phyloP scores from a whole-genome alignment of 805 yeast species.

The Candida chauliodis region DNA sequence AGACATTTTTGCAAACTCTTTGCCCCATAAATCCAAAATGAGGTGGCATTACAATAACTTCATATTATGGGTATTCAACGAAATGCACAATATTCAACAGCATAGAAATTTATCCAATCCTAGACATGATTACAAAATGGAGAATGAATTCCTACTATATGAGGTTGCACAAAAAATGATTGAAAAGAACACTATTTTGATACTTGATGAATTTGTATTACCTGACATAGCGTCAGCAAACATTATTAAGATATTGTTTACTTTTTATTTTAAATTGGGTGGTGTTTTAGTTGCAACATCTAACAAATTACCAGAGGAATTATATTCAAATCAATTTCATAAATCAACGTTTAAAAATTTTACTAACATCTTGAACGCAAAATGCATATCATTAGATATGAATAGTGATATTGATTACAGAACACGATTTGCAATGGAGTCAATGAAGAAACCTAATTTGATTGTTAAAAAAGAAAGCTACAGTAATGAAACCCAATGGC shows the following conservation, averaged over 20 bases:
- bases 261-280: slow-evolving; percentile 67
- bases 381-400: slow-evolving; percentile 66
- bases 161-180: slow-evolving; percentile 68
- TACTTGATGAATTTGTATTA: slow-evolving; percentile 72
- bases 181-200: slow-evolving; percentile 50
- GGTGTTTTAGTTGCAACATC: slow-evolving; percentile 76
- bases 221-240: slow-evolving; percentile 77
- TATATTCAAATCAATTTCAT: slow-evolving; percentile 63
- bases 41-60: slow-evolving; percentile 72
- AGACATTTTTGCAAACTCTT: slow-evolving; percentile 64
- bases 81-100: slow-evolving; percentile 54
- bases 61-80: slow-evolving; percentile 63
- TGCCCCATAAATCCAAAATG: slow-evolving; percentile 61
- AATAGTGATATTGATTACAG: slow-evolving; percentile 57
- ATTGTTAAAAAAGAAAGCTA: slow-evolving; percentile 22
- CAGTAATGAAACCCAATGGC: slow-evolving; percentile 32
- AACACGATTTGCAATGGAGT: slow-evolving; percentile 18
- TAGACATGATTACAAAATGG: slow-evolving; percentile 31
- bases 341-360: slow-evolving; percentile 56
- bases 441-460: slow-evolving; percentile 23
- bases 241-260: slow-evolving; percentile 59
- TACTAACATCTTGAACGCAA: slow-evolving; percentile 49
- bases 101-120: slow-evolving; percentile 29
- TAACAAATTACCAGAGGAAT: slow-evolving; percentile 67
- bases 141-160: slow-evolving; percentile 60